Conservation (phyloP, 1,284 basidiomycete genomes). For the Ganoderma multipileum region DNA sequence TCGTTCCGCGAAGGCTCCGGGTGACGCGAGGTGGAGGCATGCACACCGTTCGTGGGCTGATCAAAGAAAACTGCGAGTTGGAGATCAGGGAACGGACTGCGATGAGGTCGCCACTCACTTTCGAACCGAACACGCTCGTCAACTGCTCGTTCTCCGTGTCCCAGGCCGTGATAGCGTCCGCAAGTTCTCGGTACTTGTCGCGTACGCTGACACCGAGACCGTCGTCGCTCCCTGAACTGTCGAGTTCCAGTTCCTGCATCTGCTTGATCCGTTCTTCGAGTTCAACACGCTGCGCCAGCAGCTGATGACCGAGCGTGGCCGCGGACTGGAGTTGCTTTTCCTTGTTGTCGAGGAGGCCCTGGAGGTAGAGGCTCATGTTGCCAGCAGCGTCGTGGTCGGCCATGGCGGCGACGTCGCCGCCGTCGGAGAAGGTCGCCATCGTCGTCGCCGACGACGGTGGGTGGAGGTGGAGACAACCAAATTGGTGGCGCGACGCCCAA, state of each 20-base stretch:
- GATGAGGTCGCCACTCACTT: conserved; percentile 53
- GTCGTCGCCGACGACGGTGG: conserved; percentile 36
- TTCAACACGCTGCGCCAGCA: conserved; percentile 91
- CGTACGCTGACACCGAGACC: conserved; percentile 50
- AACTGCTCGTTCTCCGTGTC: conserved; percentile 85
- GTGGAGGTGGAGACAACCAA: conserved; percentile 24
- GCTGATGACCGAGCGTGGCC: conserved; percentile 88
- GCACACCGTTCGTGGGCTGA: conserved; percentile 44
- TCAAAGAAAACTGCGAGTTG: not conserved
- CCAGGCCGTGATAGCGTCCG: conserved; percentile 81
- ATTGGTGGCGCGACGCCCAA: conserved; percentile 4
- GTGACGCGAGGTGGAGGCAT: conserved; percentile 38
- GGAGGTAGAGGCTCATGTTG: conserved; percentile 79
- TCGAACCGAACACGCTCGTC: conserved; percentile 72
- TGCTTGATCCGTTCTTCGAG: conserved; percentile 86
- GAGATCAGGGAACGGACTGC: conserved; percentile 28
- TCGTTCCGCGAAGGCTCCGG: conserved; percentile 51
- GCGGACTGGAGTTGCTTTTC: conserved; percentile 90
- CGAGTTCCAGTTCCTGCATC: conserved; percentile 71
- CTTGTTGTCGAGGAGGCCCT: conserved; percentile 85
- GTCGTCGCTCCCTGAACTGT: conserved; percentile 65
- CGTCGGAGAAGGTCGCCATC: conserved; percentile 47
- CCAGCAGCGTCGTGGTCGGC: conserved; percentile 54
- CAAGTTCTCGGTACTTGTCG: conserved; percentile 78
- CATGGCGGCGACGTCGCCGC: conserved; percentile 38